A percentile compares a stretch with the other conserved stretches of the same genome.
Evolutionary conservation across 2,329 filamentous ascomycete genomes (phyloP).

Genomic region (Claviceps pazoutovae): DNA sequence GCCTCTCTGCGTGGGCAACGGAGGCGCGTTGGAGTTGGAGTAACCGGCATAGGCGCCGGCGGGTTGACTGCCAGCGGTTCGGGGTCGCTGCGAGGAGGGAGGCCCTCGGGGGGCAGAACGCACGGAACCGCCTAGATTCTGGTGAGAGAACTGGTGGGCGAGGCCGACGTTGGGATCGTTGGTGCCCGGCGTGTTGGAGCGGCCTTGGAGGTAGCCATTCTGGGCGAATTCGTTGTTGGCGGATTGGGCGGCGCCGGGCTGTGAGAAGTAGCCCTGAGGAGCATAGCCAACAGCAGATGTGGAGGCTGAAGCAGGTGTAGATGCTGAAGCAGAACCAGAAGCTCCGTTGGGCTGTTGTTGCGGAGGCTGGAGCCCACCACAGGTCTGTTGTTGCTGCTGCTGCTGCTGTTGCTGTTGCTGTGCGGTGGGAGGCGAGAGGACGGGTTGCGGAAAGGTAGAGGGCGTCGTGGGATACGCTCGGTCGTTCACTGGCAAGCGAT

Average conservation of each 20-base stretch:
- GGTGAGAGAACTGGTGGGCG: constrained; percentile 91
- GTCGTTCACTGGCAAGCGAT: constrained; percentile 47
- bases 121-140: constrained; percentile 68
- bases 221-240: constrained; percentile 37
- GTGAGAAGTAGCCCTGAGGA: constrained; percentile 44
- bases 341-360: constrained; percentile 31
- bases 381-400: constrained; percentile 23
- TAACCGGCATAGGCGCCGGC: constrained; percentile 51
- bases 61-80: constrained; percentile 66
- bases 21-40: constrained; percentile 39
- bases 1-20: constrained; percentile 45
- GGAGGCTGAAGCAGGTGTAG: constrained; percentile 16
- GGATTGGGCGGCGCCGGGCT: constrained; percentile 36
- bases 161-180: constrained; percentile 83
- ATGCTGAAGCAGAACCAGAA: no score
- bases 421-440: constrained; percentile 2
- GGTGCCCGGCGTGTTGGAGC: constrained; percentile 44
- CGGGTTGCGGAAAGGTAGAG: constrained; percentile 54
- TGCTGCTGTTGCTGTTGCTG: constrained; percentile 28
- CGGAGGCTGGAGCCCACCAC: constrained; percentile 14
- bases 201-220: constrained; percentile 30
- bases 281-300: constrained; percentile 21
- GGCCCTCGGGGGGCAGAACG: constrained; percentile 51
- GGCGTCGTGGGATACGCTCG: constrained; percentile 75
- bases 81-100: constrained; percentile 62